phyloP scores from a whole-genome alignment of 2,329 filamentous ascomycete genomes.

The Colletotrichum zoysiae region DNA sequence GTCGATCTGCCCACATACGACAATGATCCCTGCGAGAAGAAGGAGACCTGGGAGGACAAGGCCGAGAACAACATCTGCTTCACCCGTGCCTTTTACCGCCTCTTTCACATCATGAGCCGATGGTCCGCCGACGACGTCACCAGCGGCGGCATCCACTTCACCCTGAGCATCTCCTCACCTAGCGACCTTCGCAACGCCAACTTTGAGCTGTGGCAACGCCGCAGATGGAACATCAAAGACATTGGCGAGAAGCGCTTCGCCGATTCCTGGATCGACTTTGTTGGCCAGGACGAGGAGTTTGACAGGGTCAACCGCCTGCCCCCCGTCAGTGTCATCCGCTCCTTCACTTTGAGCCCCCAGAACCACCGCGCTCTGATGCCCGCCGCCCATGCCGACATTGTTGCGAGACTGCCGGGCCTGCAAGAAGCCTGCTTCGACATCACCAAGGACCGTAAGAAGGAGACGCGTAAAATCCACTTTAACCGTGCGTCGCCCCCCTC shows the following conservation, averaged over 20 bases:
- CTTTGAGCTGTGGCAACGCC: conserved; percentile 43
- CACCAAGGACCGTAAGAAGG: conserved; percentile 39
- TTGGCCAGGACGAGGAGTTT: conserved; percentile 42
- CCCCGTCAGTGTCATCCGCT: conserved; percentile 43
- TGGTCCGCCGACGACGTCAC: conserved; percentile 42
- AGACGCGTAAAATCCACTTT: conserved; percentile 37
- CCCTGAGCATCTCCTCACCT: conserved; percentile 40
- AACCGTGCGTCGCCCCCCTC: conserved; percentile 25
- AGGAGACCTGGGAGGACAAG: conserved; percentile 46
- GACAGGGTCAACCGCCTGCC: conserved; percentile 35
- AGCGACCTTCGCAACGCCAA: conserved; percentile 44
- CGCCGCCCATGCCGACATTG: conserved; percentile 43
- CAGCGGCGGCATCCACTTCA: conserved; percentile 41
- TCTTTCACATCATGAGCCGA: conserved; percentile 44
- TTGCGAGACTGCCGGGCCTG: conserved; percentile 41
- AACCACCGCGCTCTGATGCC: conserved; percentile 43
- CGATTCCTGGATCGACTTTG: conserved; percentile 42
- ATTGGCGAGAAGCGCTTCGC: conserved; percentile 44
- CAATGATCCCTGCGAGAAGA: conserved; percentile 41
- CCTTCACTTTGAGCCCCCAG: conserved; percentile 40
- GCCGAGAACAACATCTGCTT: conserved; percentile 46
- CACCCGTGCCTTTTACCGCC: conserved; percentile 43
- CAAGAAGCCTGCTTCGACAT: conserved; percentile 40
- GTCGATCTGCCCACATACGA: conserved; percentile 46
- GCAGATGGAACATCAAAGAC: conserved; percentile 42